These are phyloP conservation scores for Aureobasidium leucospermi DNA, from an alignment of 2,329 filamentous ascomycete species.

Conservation along the genomic window DNA sequence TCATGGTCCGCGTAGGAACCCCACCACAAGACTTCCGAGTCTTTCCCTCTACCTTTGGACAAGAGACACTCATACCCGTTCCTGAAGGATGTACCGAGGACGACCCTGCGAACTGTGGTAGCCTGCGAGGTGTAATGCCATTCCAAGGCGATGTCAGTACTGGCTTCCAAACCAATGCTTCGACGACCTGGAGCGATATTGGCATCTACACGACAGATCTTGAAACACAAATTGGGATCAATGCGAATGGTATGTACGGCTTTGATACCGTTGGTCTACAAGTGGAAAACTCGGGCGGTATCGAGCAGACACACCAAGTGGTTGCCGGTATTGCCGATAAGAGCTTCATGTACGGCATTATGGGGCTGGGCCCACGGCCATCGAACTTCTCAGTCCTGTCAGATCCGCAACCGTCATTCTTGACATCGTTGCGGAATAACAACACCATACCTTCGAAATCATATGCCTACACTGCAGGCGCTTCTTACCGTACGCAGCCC, in stretches of 20 bases:
- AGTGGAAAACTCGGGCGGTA: slow-evolving; percentile 19
- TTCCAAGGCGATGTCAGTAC: slow-evolving; percentile 21
- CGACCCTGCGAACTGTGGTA: slow-evolving; percentile 22
- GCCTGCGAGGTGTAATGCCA: slow-evolving; percentile 24
- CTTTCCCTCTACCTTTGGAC: slow-evolving; percentile 25
- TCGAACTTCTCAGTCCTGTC: slow-evolving; percentile 34
- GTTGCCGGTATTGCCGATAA: slow-evolving; percentile 30
- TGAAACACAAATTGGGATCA: slow-evolving; percentile 23
- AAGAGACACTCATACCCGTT: slow-evolving; percentile 29
- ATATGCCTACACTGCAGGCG: slow-evolving; percentile 37
- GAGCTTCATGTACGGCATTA: slow-evolving; percentile 31
- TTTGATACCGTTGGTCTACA: slow-evolving; percentile 29
- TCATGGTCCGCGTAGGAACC: slow-evolving; percentile 16
- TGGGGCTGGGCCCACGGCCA: slow-evolving; percentile 31
- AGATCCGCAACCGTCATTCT: slow-evolving; percentile 25
- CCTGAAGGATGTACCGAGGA: slow-evolving; percentile 28
- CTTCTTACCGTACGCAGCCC: slow-evolving; percentile 19
- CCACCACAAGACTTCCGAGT: slow-evolving; percentile 17
- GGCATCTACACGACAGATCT: slow-evolving; percentile 28
- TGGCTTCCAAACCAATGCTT: slow-evolving; percentile 26
- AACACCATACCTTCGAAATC: slow-evolving; percentile 30
- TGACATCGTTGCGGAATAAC: slow-evolving; percentile 25
- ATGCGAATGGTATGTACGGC: slow-evolving; percentile 28
- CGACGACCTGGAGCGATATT: slow-evolving; percentile 26
- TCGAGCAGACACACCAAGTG: slow-evolving; percentile 27